Evolutionary conservation across 2,329 filamentous ascomycete species (phyloP).

Genomic region (Ilyonectria destructans): DNA sequence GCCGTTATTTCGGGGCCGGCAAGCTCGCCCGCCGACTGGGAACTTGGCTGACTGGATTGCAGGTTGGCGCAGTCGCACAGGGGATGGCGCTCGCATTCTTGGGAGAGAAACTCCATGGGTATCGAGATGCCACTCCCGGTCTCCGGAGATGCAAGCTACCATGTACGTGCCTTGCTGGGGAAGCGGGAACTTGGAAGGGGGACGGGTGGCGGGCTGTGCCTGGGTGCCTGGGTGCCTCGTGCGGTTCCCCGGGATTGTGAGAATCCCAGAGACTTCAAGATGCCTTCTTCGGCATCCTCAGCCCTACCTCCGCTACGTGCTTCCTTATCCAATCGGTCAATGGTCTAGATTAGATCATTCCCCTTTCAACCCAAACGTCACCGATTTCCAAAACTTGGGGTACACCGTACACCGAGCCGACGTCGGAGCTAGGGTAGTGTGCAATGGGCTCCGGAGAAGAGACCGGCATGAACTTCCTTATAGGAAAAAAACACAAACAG

Average conservation of each 20-base stretch:
- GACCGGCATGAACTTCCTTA: conserved; percentile 34
- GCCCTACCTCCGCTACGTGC: conserved; percentile 37
- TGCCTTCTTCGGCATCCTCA: conserved; percentile 42
- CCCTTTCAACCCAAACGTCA: conserved; percentile 36
- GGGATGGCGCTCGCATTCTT: conserved; percentile 2
- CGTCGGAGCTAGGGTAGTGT: conserved; percentile 44
- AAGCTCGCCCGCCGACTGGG: background rate
- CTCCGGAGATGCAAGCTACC: conserved; percentile 20
- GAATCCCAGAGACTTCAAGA: conserved; percentile 25
- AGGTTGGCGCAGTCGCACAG: conserved; percentile 10
- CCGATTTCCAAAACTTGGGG: conserved; percentile 28
- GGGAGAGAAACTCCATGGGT: conserved; percentile 22
- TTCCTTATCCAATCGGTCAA: conserved; percentile 31
- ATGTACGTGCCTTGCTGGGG: conserved; percentile 8
- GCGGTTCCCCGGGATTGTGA: conserved; percentile 14
- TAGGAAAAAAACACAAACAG: conserved; percentile 27
- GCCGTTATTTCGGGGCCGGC: conserved; percentile 25
- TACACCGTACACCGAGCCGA: conserved; percentile 45
- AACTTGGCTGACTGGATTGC: conserved; percentile 10
- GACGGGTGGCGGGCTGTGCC: conserved; percentile 10
- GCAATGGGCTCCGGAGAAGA: conserved; percentile 30
- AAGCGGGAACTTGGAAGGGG: conserved; percentile 10
- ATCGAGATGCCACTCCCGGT: conserved; percentile 29
- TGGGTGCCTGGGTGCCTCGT: conserved; percentile 7
- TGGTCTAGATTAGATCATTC: conserved; percentile 26